A percentile compares a stretch with the other conserved stretches of the same genome.
Conservation (phyloP, 495 filamentous ascomycete genomes). For the Trichoderma reesei region DNA sequence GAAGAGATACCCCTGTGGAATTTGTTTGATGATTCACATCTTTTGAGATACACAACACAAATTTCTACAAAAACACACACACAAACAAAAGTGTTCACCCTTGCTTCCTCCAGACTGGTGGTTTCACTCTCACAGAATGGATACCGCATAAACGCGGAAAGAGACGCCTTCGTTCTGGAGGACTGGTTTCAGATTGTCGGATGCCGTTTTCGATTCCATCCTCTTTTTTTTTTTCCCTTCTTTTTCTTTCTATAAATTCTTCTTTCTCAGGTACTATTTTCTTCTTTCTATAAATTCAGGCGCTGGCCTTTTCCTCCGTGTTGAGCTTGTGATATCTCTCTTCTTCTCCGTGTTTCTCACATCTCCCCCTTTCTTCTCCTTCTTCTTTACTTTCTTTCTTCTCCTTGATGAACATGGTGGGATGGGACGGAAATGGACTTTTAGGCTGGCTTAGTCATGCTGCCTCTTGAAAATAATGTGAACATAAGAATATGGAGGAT, state of each 20-base stretch:
- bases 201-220: too few relatives aligned
- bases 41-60: background rate
- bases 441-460: background rate
- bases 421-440: background rate
- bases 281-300: background rate
- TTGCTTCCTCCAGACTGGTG: background rate
- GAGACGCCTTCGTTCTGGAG: too few relatives aligned
- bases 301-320: background rate
- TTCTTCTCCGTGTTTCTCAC: background rate
- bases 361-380: background rate
- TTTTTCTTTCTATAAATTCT: background rate
- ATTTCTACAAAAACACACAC: background rate
- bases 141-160: too few relatives aligned
- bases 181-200: too few relatives aligned
- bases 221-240: background rate
- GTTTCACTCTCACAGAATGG: too few relatives aligned
- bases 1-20: slow-evolving; percentile 9
- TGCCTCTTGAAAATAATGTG: background rate
- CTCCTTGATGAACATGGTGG: background rate
- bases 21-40: slow-evolving; percentile 2
- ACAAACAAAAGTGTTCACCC: background rate
- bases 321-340: background rate
- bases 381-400: background rate
- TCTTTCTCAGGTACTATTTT: background rate
- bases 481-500: background rate